These are phyloP conservation scores for Agastache rugosa DNA, from an alignment of 257 asterid genomes.

Conservation along the genomic window DNA sequence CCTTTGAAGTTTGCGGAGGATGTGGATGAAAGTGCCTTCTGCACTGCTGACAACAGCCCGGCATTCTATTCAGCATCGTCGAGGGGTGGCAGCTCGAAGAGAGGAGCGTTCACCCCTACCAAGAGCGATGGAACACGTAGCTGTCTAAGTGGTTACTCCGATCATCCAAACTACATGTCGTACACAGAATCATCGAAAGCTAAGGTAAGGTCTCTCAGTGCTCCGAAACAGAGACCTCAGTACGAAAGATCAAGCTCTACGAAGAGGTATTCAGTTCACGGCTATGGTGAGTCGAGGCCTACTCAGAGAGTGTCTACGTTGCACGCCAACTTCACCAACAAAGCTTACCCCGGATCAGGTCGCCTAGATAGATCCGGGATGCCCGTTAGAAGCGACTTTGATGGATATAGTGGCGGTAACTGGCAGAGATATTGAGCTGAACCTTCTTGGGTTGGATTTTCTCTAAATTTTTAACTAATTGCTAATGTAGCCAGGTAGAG, in stretches of 20 bases:
- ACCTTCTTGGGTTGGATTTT: neutral
- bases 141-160: constrained; percentile 64
- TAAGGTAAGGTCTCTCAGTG: constrained; percentile 82
- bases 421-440: constrained; percentile 54
- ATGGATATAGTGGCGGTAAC: constrained; percentile 57
- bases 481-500: constrained; percentile 25
- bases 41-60: constrained; percentile 69
- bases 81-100: constrained; percentile 46
- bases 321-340: constrained; percentile 54
- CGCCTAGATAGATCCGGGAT: constrained; percentile 76
- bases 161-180: constrained; percentile 83
- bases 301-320: constrained; percentile 48
- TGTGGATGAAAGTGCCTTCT: constrained; percentile 50
- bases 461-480: constrained; percentile 2
- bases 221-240: constrained; percentile 79
- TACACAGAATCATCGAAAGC: constrained; percentile 85
- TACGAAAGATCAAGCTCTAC: constrained; percentile 69
- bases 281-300: constrained; percentile 51
- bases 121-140: constrained; percentile 77
- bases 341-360: constrained; percentile 84
- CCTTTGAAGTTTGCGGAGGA: constrained; percentile 47
- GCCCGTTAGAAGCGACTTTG: constrained; percentile 59
- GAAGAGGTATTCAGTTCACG: constrained; percentile 66
- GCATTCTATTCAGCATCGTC: constrained; percentile 58
- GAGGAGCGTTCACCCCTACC: constrained; percentile 70